These are phyloP conservation scores for Pharnaceum exiguum DNA, from an alignment of 148 eudicot species.

Conservation along the genomic window DNA sequence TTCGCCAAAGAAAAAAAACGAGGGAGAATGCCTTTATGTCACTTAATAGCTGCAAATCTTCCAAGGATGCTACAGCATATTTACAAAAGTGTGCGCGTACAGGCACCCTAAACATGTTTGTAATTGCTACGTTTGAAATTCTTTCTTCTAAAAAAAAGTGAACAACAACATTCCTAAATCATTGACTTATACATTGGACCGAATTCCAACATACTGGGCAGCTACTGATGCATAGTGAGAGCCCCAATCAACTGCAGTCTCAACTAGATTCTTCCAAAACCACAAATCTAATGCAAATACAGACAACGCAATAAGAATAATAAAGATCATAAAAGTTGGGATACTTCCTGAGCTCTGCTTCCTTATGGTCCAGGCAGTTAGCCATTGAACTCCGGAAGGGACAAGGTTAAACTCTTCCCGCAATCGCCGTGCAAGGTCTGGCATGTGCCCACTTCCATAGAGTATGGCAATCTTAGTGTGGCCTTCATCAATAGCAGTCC, in stretches of 20 bases:
- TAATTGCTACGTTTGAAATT: too few relatives aligned
- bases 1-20: too few relatives aligned
- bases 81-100: too few relatives aligned
- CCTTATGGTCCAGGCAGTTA: constrained; percentile 88
- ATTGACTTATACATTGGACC: constrained; percentile 20
- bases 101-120: too few relatives aligned
- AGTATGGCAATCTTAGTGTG: constrained; percentile 84
- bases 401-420: constrained; percentile 68
- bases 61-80: too few relatives aligned
- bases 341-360: constrained; percentile 47
- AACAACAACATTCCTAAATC: background rate
- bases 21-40: too few relatives aligned
- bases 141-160: too few relatives aligned
- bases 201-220: constrained; percentile 33
- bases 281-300: constrained; percentile 86
- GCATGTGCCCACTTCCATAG: constrained; percentile 99
- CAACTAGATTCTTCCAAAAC: constrained; percentile 89
- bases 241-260: constrained; percentile 57
- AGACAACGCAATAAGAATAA: constrained; percentile 68
- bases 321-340: too few relatives aligned
- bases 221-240: constrained; percentile 47
- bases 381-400: constrained; percentile 77
- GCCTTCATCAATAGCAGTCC: constrained; percentile 63
- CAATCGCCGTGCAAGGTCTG: constrained; percentile 81
- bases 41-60: too few relatives aligned